A percentile compares a stretch with the other conserved stretches of the same genome.
These are phyloP conservation scores for Canavalia ensiformis DNA, from an alignment of 306 rosid species.

Conservation along the genomic window DNA sequence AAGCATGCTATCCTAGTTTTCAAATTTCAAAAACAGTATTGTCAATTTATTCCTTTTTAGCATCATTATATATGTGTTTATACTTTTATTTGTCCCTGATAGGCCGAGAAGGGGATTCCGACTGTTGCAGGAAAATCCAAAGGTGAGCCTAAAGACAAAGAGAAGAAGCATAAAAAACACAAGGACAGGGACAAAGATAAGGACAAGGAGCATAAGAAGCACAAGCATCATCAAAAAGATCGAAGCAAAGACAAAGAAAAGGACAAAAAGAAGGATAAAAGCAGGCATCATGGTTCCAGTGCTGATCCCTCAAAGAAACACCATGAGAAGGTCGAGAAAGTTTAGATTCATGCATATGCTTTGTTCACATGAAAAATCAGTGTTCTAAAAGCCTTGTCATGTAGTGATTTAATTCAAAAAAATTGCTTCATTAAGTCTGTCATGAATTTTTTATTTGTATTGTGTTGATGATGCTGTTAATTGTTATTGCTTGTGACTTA, in stretches of 20 bases:
- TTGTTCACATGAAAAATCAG: conserved; percentile 25
- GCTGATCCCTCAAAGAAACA: conserved; percentile 93
- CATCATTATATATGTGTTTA: conserved; percentile 11
- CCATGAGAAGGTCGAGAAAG: conserved; percentile 83
- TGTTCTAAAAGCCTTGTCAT: not conserved
- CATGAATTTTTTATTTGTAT: conserved; percentile 15
- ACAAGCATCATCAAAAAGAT: conserved; percentile 84
- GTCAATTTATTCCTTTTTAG: not conserved
- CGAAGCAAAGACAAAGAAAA: conserved; percentile 89
- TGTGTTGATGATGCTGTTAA: not conserved
- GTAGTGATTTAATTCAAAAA: not conserved
- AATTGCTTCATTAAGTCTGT: not conserved
- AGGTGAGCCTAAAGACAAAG: conserved; percentile 86
- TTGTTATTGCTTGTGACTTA: conserved; percentile 31
- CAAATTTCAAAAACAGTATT: not conserved
- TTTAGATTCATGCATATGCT: conserved; percentile 41
- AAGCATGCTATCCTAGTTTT: conserved; percentile 22
- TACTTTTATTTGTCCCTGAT: conserved; percentile 15
- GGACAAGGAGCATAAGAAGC: conserved; percentile 96
- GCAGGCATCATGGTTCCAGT: conserved; percentile 79
- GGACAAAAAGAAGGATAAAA: conserved; percentile 94
- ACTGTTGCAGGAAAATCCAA: conserved; percentile 85
- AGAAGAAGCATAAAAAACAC: conserved; percentile 90
- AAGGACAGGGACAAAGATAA: conserved; percentile 87
- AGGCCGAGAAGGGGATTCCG: conserved; percentile 94